Evolutionary conservation across 345 rosid species (phyloP), one percentile per base, ranked within the genome.

Genomic region (Euphorbia peplus): DNA sequence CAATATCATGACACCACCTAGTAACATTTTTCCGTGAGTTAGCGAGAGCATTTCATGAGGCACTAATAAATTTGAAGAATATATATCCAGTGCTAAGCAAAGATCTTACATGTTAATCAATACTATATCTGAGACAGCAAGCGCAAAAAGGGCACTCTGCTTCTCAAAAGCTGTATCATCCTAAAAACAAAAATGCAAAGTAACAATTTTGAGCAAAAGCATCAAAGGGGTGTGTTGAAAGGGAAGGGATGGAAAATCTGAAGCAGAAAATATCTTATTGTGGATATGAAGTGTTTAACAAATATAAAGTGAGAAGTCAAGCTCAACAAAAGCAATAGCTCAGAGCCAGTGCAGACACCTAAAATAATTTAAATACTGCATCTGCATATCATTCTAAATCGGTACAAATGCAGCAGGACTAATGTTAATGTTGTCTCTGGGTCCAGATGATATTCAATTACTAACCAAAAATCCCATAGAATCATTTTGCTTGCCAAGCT

Each of bases 1-100:
- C 99, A 78, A 95, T 95, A 87, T 92, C 99, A 71, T 95, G 99
- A 77, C 99, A 95, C 99, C 99, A 92, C 99, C 99, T 95, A 35
- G 65, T 25, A 68, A 70, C 76, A 57, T 78, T 66, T 54, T 42
- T 52, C 39, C 42, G 71, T 52, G 62, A 69, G 37, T 63, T 69
- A 57, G 19, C n/a, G 74, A 64, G 60, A 37, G 32, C 37, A 50
- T 16, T 41, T 19, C 63, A 67, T 3, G 64, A 56, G 50, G 78
- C 0, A 18, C 3, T 2, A 39, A 57, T 18, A 30, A n/a, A 42
- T 26, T 44, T 59, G 2, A 14, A 24, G 21, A 29, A 68, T 47
- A 66, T 15, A 72, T 52, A 22, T 48, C 25, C 22, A 63, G 24
- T 51, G 63, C 50, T 10, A 42, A 16, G 69, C 41, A 70, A 30